phyloP scores from a whole-genome alignment of 2,329 filamentous ascomycete genomes.

The Pestalotiopsis fici region DNA sequence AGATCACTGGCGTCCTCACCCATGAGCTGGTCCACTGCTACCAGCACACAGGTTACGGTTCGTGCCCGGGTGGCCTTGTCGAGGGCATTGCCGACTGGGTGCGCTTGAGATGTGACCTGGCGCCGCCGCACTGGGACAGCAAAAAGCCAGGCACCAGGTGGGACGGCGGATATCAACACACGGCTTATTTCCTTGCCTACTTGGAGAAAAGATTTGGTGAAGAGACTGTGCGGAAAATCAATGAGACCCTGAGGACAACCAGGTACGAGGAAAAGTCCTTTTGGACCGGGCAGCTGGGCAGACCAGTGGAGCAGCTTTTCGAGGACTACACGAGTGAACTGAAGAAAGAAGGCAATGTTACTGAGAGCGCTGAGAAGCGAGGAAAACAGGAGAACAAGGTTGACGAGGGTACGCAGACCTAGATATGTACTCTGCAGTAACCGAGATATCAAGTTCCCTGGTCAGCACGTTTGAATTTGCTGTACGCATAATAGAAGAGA shows the following conservation, averaged over 20 bases:
- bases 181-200: slow-evolving; percentile 88
- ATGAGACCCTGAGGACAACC: slow-evolving; percentile 65
- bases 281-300: slow-evolving; percentile 69
- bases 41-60: slow-evolving; percentile 70
- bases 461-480: background rate
- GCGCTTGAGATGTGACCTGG: slow-evolving; percentile 70
- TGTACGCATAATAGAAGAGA: background rate
- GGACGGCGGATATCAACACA: slow-evolving; percentile 89
- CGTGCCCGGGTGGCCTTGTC: slow-evolving; percentile 74
- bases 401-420: slow-evolving; percentile 18
- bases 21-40: slow-evolving; percentile 97
- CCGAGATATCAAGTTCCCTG: background rate
- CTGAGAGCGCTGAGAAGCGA: slow-evolving; percentile 10
- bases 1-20: slow-evolving; percentile 81
- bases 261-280: slow-evolving; percentile 67
- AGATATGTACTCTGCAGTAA: background rate
- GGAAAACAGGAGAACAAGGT: background rate
- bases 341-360: slow-evolving; percentile 16
- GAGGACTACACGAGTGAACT: slow-evolving; percentile 60
- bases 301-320: slow-evolving; percentile 71
- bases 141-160: slow-evolving; percentile 56
- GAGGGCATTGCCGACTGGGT: slow-evolving; percentile 96
- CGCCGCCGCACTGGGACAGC: slow-evolving; percentile 84
- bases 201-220: slow-evolving; percentile 68
- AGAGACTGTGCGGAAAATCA: slow-evolving; percentile 63